phyloP scores from a whole-genome alignment of 768 basidiomycete species.

The Pholiota microspora region DNA sequence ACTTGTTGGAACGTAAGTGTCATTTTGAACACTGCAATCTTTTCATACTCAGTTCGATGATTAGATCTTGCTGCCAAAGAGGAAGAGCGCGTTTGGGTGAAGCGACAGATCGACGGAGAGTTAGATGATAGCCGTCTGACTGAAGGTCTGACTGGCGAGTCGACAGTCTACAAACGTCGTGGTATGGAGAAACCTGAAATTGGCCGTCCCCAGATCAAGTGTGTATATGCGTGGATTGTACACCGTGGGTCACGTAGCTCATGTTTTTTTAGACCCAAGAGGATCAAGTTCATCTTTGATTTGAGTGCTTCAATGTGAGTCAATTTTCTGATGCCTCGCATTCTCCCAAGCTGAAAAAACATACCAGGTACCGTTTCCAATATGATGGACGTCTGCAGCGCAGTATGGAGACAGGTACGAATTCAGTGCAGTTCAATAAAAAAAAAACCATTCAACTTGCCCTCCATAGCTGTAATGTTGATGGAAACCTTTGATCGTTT shows the following conservation, averaged over 20 bases:
- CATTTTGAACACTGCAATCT: neutral
- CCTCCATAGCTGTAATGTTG: constrained; percentile 59
- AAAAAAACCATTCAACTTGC: neutral
- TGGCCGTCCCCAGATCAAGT: constrained; percentile 70
- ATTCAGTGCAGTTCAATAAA: neutral
- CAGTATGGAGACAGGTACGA: constrained; percentile 61
- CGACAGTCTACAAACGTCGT: constrained; percentile 68
- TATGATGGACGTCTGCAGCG: constrained; percentile 65
- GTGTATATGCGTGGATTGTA: constrained; percentile 7
- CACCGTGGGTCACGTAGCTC: neutral
- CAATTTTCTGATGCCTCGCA: neutral
- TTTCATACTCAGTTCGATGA: neutral
- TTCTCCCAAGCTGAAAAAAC: neutral
- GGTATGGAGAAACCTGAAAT: constrained; percentile 69
- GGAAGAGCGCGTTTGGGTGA: constrained; percentile 70
- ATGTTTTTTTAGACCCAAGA: constrained; percentile 48
- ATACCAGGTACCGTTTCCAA: constrained; percentile 64
- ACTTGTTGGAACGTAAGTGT: constrained; percentile 61
- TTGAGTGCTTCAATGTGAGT: constrained; percentile 65
- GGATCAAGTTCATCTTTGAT: constrained; percentile 69
- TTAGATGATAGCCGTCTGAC: constrained; percentile 65
- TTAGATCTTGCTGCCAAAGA: constrained; percentile 66
- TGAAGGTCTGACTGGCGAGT: constrained; percentile 67
- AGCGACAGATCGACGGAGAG: constrained; percentile 70
- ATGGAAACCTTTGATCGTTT: constrained; percentile 70